Evolutionary conservation across 2,329 filamentous ascomycete species (phyloP), one percentile per base, ranked within the genome.

Genomic region (Xylariales sp.): DNA sequence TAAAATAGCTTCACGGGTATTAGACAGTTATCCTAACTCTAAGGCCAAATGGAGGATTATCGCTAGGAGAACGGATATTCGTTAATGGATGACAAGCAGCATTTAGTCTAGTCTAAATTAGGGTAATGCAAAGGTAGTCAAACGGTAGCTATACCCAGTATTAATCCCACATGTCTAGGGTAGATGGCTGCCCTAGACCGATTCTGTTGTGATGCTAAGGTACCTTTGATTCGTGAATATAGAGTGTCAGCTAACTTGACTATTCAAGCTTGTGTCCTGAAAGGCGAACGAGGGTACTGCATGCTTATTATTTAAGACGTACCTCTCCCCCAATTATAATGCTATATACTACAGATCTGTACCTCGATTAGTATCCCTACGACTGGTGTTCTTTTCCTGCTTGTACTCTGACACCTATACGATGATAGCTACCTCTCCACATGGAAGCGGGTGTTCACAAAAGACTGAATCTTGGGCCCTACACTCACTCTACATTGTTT

Each of bases 61-160:
- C 45, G 1, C 36, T 41, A 30, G 18, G 18, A 30, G 6, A n/a
- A 43, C n/a, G 43, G 49, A 36, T 9, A 41, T 43, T 54, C 34
- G 6, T 16, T 43, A 30, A 36, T 45, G 28, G 23, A 45, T 56
- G 10, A 28, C 23, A 12, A 16, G 48, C 16, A 45, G 14, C 12
- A 56, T 14, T n/a, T 32, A 23, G 39, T 43, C 54, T 43, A 56
- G 39, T 43, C 54, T 43, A 56, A 45, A 45, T 43, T 56, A 56
- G 54, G 23, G 36, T 32, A 39, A 56, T 56, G 54, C 34, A 56
- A 56, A 41, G 54, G 45, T 18, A 18, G 23, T 10, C 39, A 56
- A 45, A 56, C 7, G 39, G 53, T 45, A 56, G 23, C 36, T 10
- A 10, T 12, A 10, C 8, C 5, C 36, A 10, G 34, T 36, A 9